These are phyloP conservation scores for Sclerotinia trifoliorum DNA, from an alignment of 2,329 filamentous ascomycete genomes.

Conservation along the genomic window DNA sequence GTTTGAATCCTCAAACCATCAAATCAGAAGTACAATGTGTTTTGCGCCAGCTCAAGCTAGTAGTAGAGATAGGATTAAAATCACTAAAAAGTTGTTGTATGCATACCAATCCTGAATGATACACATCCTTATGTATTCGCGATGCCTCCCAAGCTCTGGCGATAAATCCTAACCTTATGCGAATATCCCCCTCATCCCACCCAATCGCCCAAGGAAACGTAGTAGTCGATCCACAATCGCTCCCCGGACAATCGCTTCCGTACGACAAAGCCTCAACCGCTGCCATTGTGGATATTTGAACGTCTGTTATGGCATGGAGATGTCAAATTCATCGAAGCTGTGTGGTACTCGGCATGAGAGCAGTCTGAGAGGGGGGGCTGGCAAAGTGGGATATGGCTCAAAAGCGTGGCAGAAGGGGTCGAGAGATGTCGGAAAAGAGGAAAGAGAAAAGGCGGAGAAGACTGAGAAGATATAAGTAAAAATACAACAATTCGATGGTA, in stretches of 20 bases:
- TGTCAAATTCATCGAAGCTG: constrained; percentile 42
- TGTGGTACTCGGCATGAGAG: constrained; percentile 24
- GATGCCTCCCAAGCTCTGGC: constrained; percentile 40
- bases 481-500: not conserved
- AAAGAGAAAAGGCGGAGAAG: not conserved
- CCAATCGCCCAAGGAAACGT: constrained; percentile 46
- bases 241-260: constrained; percentile 44
- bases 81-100: constrained; percentile 28
- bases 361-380: constrained; percentile 16
- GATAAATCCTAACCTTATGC: constrained; percentile 41
- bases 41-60: constrained; percentile 16
- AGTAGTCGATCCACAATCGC: constrained; percentile 44
- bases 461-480: constrained; percentile 13
- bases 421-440: constrained; percentile 6
- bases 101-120: constrained; percentile 37
- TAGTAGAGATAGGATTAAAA: constrained; percentile 11
- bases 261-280: constrained; percentile 45
- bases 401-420: constrained; percentile 1
- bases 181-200: constrained; percentile 44
- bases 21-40: not conserved
- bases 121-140: constrained; percentile 30
- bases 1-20: not conserved
- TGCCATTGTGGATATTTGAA: constrained; percentile 46
- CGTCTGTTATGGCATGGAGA: constrained; percentile 36
- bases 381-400: constrained; percentile 24